These are phyloP conservation scores for Podospora comata DNA, from an alignment of 495 filamentous ascomycete species.

Conservation along the genomic window DNA sequence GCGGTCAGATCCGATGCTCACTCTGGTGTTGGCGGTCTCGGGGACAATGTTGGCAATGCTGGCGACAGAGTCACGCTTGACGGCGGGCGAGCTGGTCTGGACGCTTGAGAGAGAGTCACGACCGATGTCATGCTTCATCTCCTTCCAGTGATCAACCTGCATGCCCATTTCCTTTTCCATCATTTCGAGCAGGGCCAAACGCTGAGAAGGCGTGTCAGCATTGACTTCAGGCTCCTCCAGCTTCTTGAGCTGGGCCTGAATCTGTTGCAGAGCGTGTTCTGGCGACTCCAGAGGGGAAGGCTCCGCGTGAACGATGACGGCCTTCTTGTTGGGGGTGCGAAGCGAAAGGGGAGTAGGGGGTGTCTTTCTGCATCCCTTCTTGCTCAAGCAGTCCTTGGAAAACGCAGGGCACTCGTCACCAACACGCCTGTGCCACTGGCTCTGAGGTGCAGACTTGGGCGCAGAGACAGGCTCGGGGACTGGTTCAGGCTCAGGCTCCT, in stretches of 20 bases:
- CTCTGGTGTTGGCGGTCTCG: constrained; percentile 23
- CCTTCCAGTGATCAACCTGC: constrained; percentile 50
- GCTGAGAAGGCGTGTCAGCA: constrained; percentile 33
- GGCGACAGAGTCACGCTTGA: constrained; percentile 25
- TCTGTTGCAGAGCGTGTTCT: constrained; percentile 44
- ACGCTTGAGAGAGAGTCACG: constrained; percentile 50
- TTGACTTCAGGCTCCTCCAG: constrained; percentile 37
- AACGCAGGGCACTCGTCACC: constrained; percentile 54
- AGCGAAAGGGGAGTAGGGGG: constrained; percentile 50
- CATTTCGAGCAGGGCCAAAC: constrained; percentile 47
- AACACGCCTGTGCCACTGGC: constrained; percentile 49
- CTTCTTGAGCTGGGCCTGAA: constrained; percentile 49
- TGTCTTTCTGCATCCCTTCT: constrained; percentile 41
- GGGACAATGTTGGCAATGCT: constrained; percentile 14
- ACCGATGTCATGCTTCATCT: constrained; percentile 44
- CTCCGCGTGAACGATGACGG: constrained; percentile 38
- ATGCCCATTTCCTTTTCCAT: constrained; percentile 53
- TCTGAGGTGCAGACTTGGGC: constrained; percentile 23
- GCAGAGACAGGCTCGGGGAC: background rate
- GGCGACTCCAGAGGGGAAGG: constrained; percentile 51
- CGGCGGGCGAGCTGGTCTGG: constrained; percentile 32
- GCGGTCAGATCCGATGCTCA: constrained; percentile 34
- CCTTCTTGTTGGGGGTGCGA: constrained; percentile 32
- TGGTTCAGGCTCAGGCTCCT: background rate
- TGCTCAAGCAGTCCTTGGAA: constrained; percentile 42